These are phyloP conservation scores for Alternaria sp. DNA, from an alignment of 2,329 filamentous ascomycete genomes.

Conservation along the genomic window DNA sequence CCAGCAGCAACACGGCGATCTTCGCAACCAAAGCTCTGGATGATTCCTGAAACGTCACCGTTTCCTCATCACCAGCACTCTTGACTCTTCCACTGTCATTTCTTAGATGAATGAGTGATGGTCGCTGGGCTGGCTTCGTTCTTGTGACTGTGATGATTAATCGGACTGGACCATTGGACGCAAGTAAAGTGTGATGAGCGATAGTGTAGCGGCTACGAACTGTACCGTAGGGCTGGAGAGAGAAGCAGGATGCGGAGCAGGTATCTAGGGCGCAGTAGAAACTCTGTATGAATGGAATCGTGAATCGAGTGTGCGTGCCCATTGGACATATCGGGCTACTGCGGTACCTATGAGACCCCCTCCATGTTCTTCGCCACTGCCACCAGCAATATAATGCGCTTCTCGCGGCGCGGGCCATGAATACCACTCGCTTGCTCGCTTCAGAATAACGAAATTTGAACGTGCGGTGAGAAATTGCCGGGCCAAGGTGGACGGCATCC, in stretches of 20 bases:
- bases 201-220: too few relatives aligned
- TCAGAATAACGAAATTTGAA: fast-evolving
- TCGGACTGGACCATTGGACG: background rate
- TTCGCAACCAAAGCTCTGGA: too few relatives aligned
- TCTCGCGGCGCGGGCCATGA: background rate
- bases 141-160: background rate
- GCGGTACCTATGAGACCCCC: background rate
- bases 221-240: too few relatives aligned
- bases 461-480: background rate
- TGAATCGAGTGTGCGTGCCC: background rate
- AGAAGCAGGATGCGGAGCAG: too few relatives aligned
- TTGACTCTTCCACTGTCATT: background rate
- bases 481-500: background rate
- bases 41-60: too few relatives aligned
- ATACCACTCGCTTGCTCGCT: background rate
- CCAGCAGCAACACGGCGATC: background rate
- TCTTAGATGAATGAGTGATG: background rate
- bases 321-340: background rate
- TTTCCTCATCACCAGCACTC: background rate
- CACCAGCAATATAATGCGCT: background rate
- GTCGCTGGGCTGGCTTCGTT: background rate
- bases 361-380: background rate
- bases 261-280: too few relatives aligned
- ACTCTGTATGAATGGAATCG: too few relatives aligned
- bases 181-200: too few relatives aligned